Percentiles rank a stretch among this genome's conserved stretches.
phyloP scores from a whole-genome alignment of 306 rosid genomes.

The Trifolium dubium region DNA sequence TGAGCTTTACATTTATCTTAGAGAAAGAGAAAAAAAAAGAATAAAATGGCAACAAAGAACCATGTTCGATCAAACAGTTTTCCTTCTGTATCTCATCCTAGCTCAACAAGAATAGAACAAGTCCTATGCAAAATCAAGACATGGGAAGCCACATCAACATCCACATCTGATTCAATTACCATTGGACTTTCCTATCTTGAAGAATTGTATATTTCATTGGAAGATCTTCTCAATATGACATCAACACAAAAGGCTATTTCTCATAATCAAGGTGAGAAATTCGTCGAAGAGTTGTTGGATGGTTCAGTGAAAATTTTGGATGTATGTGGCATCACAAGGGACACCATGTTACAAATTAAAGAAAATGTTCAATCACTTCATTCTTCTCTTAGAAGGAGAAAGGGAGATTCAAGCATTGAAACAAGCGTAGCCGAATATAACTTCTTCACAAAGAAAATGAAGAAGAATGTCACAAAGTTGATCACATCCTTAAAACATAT shows the following conservation, averaged over 20 bases:
- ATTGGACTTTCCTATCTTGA: slow-evolving; percentile 39
- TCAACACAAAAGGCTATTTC: slow-evolving; percentile 62
- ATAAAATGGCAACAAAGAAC: slow-evolving; percentile 53
- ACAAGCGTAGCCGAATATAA: slow-evolving; percentile 48
- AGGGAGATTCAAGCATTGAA: slow-evolving; percentile 56
- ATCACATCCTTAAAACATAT: slow-evolving; percentile 48
- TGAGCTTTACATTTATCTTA: background rate
- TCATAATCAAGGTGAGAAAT: slow-evolving; percentile 45
- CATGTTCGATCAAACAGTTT: slow-evolving; percentile 64
- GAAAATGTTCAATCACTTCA: slow-evolving; percentile 62
- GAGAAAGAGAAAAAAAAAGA: background rate
- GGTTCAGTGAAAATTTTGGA: slow-evolving; percentile 68
- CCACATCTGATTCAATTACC: slow-evolving; percentile 51
- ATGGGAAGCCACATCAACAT: slow-evolving; percentile 46
- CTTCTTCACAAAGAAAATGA: slow-evolving; percentile 57
- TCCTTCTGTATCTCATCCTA: slow-evolving; percentile 72
- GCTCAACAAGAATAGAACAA: slow-evolving; percentile 54
- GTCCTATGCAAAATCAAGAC: slow-evolving; percentile 51
- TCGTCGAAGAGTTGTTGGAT: slow-evolving; percentile 62
- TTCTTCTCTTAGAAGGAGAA: slow-evolving; percentile 70
- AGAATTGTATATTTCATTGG: slow-evolving; percentile 56
- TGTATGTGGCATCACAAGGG: slow-evolving; percentile 62
- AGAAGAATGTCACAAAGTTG: slow-evolving; percentile 56
- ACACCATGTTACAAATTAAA: slow-evolving; percentile 52
- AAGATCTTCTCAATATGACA: slow-evolving; percentile 62